Conservation (phyloP, 768 basidiomycete species). For the Rhizopogon salebrosus region DNA sequence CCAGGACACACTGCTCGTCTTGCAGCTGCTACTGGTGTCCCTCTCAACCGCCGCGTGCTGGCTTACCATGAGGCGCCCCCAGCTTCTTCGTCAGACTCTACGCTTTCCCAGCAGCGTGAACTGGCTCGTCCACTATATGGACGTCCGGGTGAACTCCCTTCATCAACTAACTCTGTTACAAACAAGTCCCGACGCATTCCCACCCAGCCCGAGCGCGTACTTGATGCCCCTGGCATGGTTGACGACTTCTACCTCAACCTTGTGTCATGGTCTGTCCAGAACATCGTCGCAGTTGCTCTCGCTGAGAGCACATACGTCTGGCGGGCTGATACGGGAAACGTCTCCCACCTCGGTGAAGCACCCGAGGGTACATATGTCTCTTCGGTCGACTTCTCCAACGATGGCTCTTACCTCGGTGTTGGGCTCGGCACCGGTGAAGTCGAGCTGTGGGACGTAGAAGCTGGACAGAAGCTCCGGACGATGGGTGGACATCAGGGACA, state of each 20-base stretch:
- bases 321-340: slow-evolving; percentile 86
- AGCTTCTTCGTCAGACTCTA: slow-evolving; percentile 67
- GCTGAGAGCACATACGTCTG: slow-evolving; percentile 87
- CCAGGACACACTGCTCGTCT: slow-evolving; percentile 78
- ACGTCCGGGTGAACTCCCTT: slow-evolving; percentile 55
- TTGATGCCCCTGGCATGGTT: slow-evolving; percentile 89
- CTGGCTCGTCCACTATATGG: slow-evolving; percentile 73
- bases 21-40: slow-evolving; percentile 69
- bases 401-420: slow-evolving; percentile 77
- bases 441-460: slow-evolving; percentile 92
- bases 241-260: slow-evolving; percentile 99
- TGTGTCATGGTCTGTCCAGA: slow-evolving; percentile 81
- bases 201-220: slow-evolving; percentile 84
- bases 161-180: slow-evolving; percentile 58
- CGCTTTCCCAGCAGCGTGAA: slow-evolving; percentile 72
- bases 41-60: slow-evolving; percentile 75
- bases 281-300: slow-evolving; percentile 86
- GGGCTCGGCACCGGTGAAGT: slow-evolving; percentile 80
- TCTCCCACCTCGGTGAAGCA: slow-evolving; percentile 72
- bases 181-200: slow-evolving; percentile 80
- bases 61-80: slow-evolving; percentile 88
- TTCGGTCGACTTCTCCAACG: slow-evolving; percentile 73
- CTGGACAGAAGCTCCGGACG: slow-evolving; percentile 75
- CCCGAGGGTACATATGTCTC: slow-evolving; percentile 74
- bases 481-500: slow-evolving; percentile 87